phyloP scores from a whole-genome alignment of 768 basidiomycete genomes.

The Kwoniella sp. region DNA sequence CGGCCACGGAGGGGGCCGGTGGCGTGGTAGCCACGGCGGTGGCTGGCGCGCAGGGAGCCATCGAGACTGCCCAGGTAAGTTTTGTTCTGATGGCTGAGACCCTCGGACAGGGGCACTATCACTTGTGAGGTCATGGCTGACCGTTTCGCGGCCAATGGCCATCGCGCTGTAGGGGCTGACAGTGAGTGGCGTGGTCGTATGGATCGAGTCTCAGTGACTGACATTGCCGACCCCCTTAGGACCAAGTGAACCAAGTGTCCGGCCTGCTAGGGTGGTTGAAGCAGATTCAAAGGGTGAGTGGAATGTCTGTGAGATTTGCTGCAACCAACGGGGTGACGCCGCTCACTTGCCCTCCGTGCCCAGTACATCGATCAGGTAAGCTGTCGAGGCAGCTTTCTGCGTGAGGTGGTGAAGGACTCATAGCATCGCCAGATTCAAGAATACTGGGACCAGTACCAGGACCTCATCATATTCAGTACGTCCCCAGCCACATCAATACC shows the following conservation, averaged over 20 bases:
- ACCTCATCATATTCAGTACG: conserved; percentile 17
- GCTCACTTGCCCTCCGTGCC: neutral
- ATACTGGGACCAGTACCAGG: conserved; percentile 8
- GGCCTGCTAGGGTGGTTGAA: conserved; percentile 10
- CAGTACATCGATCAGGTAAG: conserved; percentile 13
- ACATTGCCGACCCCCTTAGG: neutral
- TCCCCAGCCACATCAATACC: neutral
- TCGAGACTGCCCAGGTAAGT: conserved; percentile 6
- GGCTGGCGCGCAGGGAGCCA: no score
- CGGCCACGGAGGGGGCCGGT: conserved; percentile 1
- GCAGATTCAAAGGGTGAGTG: conserved; percentile 10
- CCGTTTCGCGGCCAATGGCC: neutral
- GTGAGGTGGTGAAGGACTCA: neutral
- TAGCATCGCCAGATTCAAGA: conserved; percentile 1
- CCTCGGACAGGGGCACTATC: no score
- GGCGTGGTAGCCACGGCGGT: conserved; percentile 7
- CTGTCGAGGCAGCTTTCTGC: neutral
- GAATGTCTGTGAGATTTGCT: neutral
- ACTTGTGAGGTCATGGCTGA: no score
- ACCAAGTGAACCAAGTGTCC: conserved; percentile 4
- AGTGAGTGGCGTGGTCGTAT: neutral
- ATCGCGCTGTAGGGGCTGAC: neutral
- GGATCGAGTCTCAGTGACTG: neutral
- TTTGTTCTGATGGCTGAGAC: neutral
- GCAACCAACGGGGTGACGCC: neutral